Conservation (phyloP, 768 basidiomycete genomes). For the Astraeus odoratus region DNA sequence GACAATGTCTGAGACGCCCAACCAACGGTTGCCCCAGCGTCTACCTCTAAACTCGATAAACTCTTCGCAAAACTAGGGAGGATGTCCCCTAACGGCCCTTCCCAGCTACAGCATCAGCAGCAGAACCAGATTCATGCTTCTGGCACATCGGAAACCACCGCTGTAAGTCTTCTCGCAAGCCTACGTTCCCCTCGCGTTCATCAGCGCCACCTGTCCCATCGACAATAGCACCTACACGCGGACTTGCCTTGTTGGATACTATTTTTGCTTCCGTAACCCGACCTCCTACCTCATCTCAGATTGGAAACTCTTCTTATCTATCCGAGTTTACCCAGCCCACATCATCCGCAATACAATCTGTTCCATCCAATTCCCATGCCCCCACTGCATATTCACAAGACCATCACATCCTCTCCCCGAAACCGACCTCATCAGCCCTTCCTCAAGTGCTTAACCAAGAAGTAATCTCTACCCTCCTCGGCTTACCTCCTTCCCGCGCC, state of each 20-base stretch:
- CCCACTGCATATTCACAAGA: constrained; percentile 20
- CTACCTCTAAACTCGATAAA: constrained; percentile 36
- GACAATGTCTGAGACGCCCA: constrained; percentile 13
- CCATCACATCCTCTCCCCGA: constrained; percentile 45
- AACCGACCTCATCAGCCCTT: constrained; percentile 42
- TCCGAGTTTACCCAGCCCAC: constrained; percentile 15
- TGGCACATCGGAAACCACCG: constrained; percentile 25
- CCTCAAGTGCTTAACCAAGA: constrained; percentile 69
- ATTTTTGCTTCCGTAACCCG: constrained; percentile 67
- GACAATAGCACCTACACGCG: constrained; percentile 32
- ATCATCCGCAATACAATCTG: constrained; percentile 5
- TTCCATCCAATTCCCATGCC: constrained; percentile 8
- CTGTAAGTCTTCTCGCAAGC: constrained; percentile 40
- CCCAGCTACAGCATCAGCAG: constrained; percentile 7
- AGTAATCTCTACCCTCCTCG: constrained; percentile 59
- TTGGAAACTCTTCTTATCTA: constrained; percentile 5
- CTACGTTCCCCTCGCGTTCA: constrained; percentile 36
- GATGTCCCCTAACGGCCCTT: constrained; percentile 1
- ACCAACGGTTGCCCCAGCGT: constrained; percentile 10
- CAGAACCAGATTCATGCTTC: constrained; percentile 14
- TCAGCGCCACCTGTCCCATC: constrained; percentile 24
- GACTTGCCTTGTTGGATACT: constrained; percentile 53
- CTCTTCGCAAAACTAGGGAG: constrained; percentile 35
- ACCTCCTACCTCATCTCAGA: constrained; percentile 18
- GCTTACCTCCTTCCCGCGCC: constrained; percentile 37